Evolutionary conservation across 495 filamentous ascomycete genomes (phyloP), one percentile per base, ranked within the genome.

Genomic region (Aspergillus hancockii): DNA sequence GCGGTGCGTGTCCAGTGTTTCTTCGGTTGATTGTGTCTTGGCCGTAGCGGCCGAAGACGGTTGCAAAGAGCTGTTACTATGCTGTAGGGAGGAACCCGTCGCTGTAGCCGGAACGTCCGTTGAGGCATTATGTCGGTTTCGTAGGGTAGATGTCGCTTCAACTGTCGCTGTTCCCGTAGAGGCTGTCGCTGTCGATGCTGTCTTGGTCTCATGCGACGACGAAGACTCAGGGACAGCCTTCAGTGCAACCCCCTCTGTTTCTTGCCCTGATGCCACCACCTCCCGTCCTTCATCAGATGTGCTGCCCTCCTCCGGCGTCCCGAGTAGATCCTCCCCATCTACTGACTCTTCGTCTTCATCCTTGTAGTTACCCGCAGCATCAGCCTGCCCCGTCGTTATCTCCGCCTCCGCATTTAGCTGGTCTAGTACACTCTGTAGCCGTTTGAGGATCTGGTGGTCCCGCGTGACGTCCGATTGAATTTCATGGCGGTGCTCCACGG

Each of bases 1-100:
- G 53, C 91, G 88, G 60, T 95, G 82, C 59, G 85, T 77, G 61
- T 86, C 83, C 7, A 97, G 84, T 23, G 90, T 81, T 0, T 83
- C 79, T 72, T 96, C 92, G 6, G 81, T 79, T 12, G 72, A 74
- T 47, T 71, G 63, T 53, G 73, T 68, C 25, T 76, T 69, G 22
- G 65, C 65, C 50, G 69, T 43, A 19, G 65, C 19, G n/a, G 62
- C 23, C 14, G 59, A 51, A 47, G 54, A 38, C 32, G 63, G 60
- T 22, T 38, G 49, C 60, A 63, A 58, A 58, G 51, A 49, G 19
- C 19, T 23, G 59, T 55, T 45, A 59, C 45, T 12, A 55, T 57
- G 32, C 40, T 56, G 65, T 32, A 64, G 36, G 10, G 63, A 57
- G 32, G 61, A 53, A 51, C 68, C 57, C 3, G 69, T 71, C 36